These are phyloP conservation scores for Fistulifera pelliculosa DNA, from an alignment of 108 stramenopile species.

Conservation along the genomic window DNA sequence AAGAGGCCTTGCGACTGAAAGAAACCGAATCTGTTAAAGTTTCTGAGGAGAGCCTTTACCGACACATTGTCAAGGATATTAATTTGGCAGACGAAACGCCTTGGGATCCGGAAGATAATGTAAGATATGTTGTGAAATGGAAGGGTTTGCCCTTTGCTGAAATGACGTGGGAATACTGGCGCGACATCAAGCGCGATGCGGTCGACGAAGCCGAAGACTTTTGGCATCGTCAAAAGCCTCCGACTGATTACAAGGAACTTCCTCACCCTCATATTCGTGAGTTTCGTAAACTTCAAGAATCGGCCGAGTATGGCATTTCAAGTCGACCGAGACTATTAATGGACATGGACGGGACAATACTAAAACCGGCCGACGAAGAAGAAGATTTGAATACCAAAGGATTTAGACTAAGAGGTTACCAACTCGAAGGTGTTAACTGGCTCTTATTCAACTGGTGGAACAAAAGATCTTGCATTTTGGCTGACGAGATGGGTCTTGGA, in stretches of 20 bases:
- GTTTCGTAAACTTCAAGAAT: slow-evolving; percentile 71
- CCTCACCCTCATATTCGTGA: slow-evolving; percentile 66
- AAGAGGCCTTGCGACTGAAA: slow-evolving; percentile 20
- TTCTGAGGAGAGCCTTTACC: background rate
- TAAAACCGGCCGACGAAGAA: slow-evolving; percentile 28
- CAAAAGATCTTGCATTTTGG: slow-evolving; percentile 87
- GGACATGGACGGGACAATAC: slow-evolving; percentile 12
- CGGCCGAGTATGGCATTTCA: slow-evolving; percentile 65
- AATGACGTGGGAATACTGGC: slow-evolving; percentile 86
- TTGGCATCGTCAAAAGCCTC: slow-evolving; percentile 66
- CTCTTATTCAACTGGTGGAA: slow-evolving; percentile 92
- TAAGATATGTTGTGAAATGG: slow-evolving; percentile 81
- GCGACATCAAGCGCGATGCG: slow-evolving; percentile 76
- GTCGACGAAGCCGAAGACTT: slow-evolving; percentile 76
- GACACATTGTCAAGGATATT: background rate
- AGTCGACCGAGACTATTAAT: slow-evolving; percentile 35
- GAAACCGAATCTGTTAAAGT: slow-evolving; percentile 9
- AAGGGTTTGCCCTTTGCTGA: slow-evolving; percentile 72
- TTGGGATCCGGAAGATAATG: slow-evolving; percentile 86
- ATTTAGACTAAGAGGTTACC: slow-evolving; percentile 85
- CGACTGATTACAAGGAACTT: slow-evolving; percentile 33
- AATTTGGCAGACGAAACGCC: slow-evolving; percentile 20
- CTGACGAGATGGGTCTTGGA: slow-evolving; percentile 86
- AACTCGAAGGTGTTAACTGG: slow-evolving; percentile 97
- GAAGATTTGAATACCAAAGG: slow-evolving; percentile 31